Evolutionary conservation across 805 yeast species (phyloP).

Genomic region (Clavispora phyllophila): DNA sequence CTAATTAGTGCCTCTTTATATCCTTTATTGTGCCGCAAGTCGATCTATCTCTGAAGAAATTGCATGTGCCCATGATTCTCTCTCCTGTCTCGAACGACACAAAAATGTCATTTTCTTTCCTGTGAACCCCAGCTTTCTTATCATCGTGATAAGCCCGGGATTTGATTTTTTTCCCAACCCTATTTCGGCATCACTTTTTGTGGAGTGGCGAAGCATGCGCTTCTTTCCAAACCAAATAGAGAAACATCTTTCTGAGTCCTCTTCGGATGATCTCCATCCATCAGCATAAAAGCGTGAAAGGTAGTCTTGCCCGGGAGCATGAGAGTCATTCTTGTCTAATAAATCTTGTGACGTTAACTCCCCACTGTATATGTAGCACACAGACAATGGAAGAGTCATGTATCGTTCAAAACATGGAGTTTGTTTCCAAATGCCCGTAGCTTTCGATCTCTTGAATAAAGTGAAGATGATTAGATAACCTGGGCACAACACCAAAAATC

Average conservation of each 20-base stretch:
- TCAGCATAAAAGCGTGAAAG: slow-evolving; percentile 73
- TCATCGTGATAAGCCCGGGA: slow-evolving; percentile 42
- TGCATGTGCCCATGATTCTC: slow-evolving; percentile 73
- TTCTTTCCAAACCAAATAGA: slow-evolving; percentile 80
- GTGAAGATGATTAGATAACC: slow-evolving; percentile 61
- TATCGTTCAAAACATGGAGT: slow-evolving; percentile 47
- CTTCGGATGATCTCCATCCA: slow-evolving; percentile 82
- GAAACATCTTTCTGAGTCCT: slow-evolving; percentile 69
- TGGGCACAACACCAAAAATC: slow-evolving; percentile 62
- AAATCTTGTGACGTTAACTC: slow-evolving; percentile 53
- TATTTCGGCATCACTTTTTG: background rate
- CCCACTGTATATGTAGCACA: slow-evolving; percentile 77
- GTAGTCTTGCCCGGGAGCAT: slow-evolving; percentile 50
- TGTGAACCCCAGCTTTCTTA: slow-evolving; percentile 55
- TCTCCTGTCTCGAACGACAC: slow-evolving; percentile 75
- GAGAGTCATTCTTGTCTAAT: slow-evolving; percentile 39
- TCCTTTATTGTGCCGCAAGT: slow-evolving; percentile 14
- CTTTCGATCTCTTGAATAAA: slow-evolving; percentile 41
- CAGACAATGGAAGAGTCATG: slow-evolving; percentile 55
- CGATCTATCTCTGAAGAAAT: slow-evolving; percentile 44
- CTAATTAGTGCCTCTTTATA: background rate
- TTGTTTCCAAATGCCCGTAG: slow-evolving; percentile 43
- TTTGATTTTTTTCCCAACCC: slow-evolving; percentile 21
- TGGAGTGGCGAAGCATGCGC: slow-evolving; percentile 9
- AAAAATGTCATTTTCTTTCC: slow-evolving; percentile 70